Base-by-base conservation (phyloP, 2,329 filamentous ascomycete species). In the Talaromyces sp. region DNA sequence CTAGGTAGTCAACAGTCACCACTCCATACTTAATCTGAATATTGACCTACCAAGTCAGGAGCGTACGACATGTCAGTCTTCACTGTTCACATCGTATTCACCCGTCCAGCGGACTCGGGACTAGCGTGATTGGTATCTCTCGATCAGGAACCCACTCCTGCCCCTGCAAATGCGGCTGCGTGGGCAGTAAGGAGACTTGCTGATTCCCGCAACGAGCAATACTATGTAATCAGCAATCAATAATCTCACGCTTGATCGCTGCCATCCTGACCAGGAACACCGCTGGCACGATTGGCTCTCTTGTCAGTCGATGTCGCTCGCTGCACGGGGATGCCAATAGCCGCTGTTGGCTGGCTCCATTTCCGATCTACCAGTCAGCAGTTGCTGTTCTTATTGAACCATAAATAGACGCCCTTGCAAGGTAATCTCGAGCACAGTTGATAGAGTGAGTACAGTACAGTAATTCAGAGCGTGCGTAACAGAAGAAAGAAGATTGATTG, bases 311-410 rank as follows among this genome's bases (percentile, higher is more conserved):
- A 33, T 50, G 47, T n/a, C 37, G 17, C 17, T 56, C 25, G 37
- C 61, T 63, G 61, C 61, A 63, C 61, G 61, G 61, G 61, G 49
- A 62, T 63, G 61, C 61, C 61, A 63, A 57, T 63, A 57, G 61
- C 61, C 61, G 61, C 61, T 52, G 49, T 10, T 19, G 22, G n/a
- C 31, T 27, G 9, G 33, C 43, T 35, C 59, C 31, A 49, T 61
- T 45, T 52, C 49, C 49, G 43, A 31, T 43, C 47, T 31, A 13
- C 47, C 35, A 52, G 15, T 13, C 25, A 50, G 22, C 15, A 27
- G n/a, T 6, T 50, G 19, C 59, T 61, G 58, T 33, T 35, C 35
- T 37, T 56, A 37, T 37, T 33, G 52, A 56, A 37, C 52, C 52
- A 37, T 56, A 37, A 56, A 56, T 37, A 56, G 52, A 22, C 52